Evolutionary conservation across 495 filamentous ascomycete genomes (phyloP), one percentile per base, ranked within the genome.

Genomic region (Penicillium pancosmium): DNA sequence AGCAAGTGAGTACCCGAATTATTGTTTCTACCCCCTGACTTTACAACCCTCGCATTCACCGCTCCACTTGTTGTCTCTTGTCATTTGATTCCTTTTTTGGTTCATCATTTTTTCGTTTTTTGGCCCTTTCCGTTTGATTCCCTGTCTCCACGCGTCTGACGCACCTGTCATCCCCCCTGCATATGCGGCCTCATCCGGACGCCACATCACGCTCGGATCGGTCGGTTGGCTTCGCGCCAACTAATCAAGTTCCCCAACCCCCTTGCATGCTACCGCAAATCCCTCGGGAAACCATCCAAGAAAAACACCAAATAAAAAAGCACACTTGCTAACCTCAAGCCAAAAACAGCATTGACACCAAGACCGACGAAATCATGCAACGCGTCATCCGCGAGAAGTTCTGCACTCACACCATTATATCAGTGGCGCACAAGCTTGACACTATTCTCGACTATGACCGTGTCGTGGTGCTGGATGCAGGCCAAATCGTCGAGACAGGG

Each of bases 381-480:
- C 67, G 72, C n/a, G 76, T 88, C 54, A 79, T 89, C 16, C 74
- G 83, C 0, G 71, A 82, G 52, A 81, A 85, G 54, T 85, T 89
- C 67, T 69, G 66, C 16, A 74, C 74, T 1, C 77, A 82, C 59
- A 90, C 86, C 8, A 78, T 89, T 43, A 67, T 90, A 48, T 77
- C 85, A 12, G 81, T 91, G 1, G 82, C 86, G 0, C 87, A 90
- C 66, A 78, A 81, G 40, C 73, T 89, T n/a, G 80, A 83, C 27
- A 83, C 82, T 0, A 82, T 86, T 58, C 58, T 81, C 12, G 83
- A 86, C 59, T 81, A 70, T 55, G 82, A 83, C 63, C 73, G 70
- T 54, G 67, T 84, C 16, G 69, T 78, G 33, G 72, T 84, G 27
- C 60, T 83, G 35, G 76, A 79, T 8, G 70, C 68, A 7, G 81